Evolutionary conservation across 2,329 filamentous ascomycete genomes (phyloP).

Genomic region (Fusarium brevicatenulatum): DNA sequence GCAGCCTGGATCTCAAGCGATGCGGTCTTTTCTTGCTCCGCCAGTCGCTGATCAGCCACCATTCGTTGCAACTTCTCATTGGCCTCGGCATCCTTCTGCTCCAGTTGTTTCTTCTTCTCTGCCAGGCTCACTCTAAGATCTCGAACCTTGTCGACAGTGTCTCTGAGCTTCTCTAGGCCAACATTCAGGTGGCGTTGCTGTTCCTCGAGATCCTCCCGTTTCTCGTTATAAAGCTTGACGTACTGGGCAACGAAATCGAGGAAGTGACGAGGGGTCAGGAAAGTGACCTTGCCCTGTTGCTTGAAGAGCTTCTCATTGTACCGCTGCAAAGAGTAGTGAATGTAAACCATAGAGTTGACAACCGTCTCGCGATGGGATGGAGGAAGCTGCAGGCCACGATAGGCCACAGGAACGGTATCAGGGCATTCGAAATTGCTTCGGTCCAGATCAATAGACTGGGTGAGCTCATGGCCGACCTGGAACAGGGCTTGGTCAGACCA

Average conservation of each 20-base stretch:
- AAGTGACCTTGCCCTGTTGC: constrained; percentile 92
- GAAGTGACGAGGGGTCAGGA: constrained; percentile 95
- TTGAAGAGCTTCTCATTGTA: constrained; percentile 90
- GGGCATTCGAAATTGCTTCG: constrained; percentile 85
- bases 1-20: constrained; percentile 90
- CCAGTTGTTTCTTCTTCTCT: constrained; percentile 92
- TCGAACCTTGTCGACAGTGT: constrained; percentile 96
- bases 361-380: constrained; percentile 91
- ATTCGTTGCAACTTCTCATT: constrained; percentile 98
- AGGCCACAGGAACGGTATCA: constrained; percentile 92
- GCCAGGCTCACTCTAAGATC: constrained; percentile 91
- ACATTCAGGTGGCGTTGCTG: constrained; percentile 98
- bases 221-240: constrained; percentile 96
- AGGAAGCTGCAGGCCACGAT: constrained; percentile 83
- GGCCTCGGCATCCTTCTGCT: constrained; percentile 93
- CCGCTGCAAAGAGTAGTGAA: constrained; percentile 91
- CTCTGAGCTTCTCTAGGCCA: constrained; percentile 94
- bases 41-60: constrained; percentile 94
- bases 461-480: constrained; percentile 96
- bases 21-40: constrained; percentile 87
- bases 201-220: constrained; percentile 97
- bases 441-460: constrained; percentile 95
- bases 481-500: constrained; percentile 99
- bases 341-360: constrained; percentile 98
- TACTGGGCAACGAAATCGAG: constrained; percentile 98